phyloP scores from a whole-genome alignment of 495 filamentous ascomycete species.

The Darksidea phi region DNA sequence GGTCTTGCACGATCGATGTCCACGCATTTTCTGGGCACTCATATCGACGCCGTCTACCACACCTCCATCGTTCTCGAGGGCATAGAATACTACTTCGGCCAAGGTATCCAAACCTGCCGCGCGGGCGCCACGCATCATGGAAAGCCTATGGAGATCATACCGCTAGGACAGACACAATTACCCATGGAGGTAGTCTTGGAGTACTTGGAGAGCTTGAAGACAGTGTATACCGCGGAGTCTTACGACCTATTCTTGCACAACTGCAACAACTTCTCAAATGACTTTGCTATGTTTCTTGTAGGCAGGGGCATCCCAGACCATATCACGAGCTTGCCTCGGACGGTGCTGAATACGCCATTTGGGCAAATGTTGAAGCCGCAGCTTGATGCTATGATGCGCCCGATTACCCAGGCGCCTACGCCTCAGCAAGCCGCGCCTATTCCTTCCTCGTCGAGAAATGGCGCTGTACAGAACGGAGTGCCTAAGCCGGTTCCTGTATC shows the following conservation, averaged over 20 bases:
- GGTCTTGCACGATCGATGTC: constrained; percentile 33
- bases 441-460: neutral
- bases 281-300: constrained; percentile 86
- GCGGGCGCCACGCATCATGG: constrained; percentile 86
- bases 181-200: constrained; percentile 83
- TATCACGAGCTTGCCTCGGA: constrained; percentile 83
- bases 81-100: constrained; percentile 72
- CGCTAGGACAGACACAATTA: constrained; percentile 72
- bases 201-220: constrained; percentile 79
- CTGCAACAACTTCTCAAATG: constrained; percentile 96
- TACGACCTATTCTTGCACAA: constrained; percentile 91
- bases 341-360: constrained; percentile 84
- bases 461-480: neutral
- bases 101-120: constrained; percentile 73
- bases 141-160: constrained; percentile 70
- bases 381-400: constrained; percentile 70
- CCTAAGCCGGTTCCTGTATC: neutral
- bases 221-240: constrained; percentile 82
- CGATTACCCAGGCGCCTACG: constrained; percentile 54
- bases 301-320: constrained; percentile 84
- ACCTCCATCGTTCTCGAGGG: constrained; percentile 80
- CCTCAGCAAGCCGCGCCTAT: constrained; percentile 40
- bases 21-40: constrained; percentile 41
- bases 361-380: constrained; percentile 86
- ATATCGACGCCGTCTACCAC: constrained; percentile 81